phyloP scores from a whole-genome alignment of 768 basidiomycete genomes.

The Galerina sulciceps region DNA sequence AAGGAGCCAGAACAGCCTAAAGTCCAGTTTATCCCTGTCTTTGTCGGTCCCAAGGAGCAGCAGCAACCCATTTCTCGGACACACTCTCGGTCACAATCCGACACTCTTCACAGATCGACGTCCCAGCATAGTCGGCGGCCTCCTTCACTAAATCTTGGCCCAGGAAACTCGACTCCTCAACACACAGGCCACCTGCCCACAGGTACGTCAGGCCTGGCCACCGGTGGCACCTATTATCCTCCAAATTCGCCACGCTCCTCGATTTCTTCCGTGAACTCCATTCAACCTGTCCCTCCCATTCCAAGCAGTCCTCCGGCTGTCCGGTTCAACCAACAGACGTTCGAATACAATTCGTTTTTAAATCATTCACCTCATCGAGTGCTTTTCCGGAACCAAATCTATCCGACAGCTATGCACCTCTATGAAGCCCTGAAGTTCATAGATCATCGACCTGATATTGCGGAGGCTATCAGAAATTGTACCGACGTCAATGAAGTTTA shows the following conservation, averaged over 20 bases:
- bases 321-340: slow-evolving; percentile 44
- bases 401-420: slow-evolving; percentile 76
- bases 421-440: slow-evolving; percentile 77
- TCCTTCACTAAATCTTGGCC: neutral
- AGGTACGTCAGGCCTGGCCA: neutral
- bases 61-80: neutral
- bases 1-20: slow-evolving; percentile 18
- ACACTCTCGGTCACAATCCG: neutral
- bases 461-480: slow-evolving; percentile 57
- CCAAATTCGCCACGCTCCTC: neutral
- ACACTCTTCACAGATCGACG: slow-evolving; percentile 11
- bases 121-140: slow-evolving; percentile 9
- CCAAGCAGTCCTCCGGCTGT: slow-evolving; percentile 32
- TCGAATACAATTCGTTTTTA: slow-evolving; percentile 52
- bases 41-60: slow-evolving; percentile 18
- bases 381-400: slow-evolving; percentile 54
- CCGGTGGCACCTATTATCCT: neutral
- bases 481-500: slow-evolving; percentile 40
- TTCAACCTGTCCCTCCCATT: slow-evolving; percentile 23
- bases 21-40: slow-evolving; percentile 31
- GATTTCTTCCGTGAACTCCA: slow-evolving; percentile 1
- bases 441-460: slow-evolving; percentile 51
- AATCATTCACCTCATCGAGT: slow-evolving; percentile 71
- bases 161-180: neutral
- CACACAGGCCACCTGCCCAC: neutral